Base-by-base conservation (phyloP, 2,329 filamentous ascomycete genomes). In the Fusarium nematophilum region DNA sequence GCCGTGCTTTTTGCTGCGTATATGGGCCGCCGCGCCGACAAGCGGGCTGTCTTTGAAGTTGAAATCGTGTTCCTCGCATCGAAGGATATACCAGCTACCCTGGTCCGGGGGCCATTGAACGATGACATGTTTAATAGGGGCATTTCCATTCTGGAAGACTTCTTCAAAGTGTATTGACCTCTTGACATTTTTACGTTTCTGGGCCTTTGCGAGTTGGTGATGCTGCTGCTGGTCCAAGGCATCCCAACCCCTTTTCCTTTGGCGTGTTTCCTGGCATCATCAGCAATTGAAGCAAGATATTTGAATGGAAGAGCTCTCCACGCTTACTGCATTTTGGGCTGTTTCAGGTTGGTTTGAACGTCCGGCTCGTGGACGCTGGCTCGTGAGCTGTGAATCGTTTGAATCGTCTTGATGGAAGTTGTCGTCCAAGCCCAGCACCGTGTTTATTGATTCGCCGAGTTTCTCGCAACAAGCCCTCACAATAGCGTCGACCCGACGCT, bases 111-210 rank as follows among this genome's bases (percentile, higher is more conserved):
- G 57, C 13, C 26, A 26, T 26, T 54, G 57, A 7, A 64, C 39
- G 6, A 66, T 62, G 11, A 52, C 36, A 9, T 64, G 57, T 15
- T 66, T 66, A 27, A 56, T 37, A 3, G 39, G 29, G 8, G 64
- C 59, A 39, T 62, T 54, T 10, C 43, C 49, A 18, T 64, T 43
- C n/a, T 59, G 57, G 23, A 49, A 66, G 9, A 66, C 39, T 11
- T 58, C 56, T 13, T 65, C 47, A 15, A 53, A 66, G n/a, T 52
- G 46, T 14, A 66, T 53, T 23, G 49, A 53, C 11, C 37, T 52
- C 31, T 46, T 54, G 18, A 11, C 36, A 27, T 5, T 23, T 3
- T 29, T n/a, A 5, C 10, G 38, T 6, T 5, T 38, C 30, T 37
- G 31, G 6, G 39, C 29, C 8, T 31, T 39, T 27, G 51, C 37